phyloP scores from a whole-genome alignment of 768 basidiomycete genomes.

The Phanerochaete carnosa region DNA sequence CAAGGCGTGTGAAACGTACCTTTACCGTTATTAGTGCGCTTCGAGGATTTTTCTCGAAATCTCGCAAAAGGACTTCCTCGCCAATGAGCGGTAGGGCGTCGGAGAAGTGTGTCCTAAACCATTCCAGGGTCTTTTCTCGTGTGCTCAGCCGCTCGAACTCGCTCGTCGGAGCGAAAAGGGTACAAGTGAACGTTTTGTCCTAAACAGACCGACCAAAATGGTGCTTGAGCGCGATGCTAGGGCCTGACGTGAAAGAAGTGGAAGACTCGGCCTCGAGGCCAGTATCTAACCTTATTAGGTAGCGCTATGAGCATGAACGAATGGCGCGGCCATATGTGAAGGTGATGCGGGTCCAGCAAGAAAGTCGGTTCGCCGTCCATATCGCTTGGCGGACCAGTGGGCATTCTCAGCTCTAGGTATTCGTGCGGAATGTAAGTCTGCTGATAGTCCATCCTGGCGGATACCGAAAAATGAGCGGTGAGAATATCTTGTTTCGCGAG shows the following conservation, averaged over 20 bases:
- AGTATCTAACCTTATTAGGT: slow-evolving; percentile 81
- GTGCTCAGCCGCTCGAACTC: slow-evolving; percentile 68
- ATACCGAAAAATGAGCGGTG: slow-evolving; percentile 10
- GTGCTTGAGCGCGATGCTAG: slow-evolving; percentile 12
- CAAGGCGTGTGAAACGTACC: slow-evolving; percentile 45
- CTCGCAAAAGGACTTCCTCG: slow-evolving; percentile 67
- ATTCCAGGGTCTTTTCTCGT: slow-evolving; percentile 53
- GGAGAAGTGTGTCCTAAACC: slow-evolving; percentile 84
- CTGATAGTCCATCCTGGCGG: slow-evolving; percentile 84
- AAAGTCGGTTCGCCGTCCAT: slow-evolving; percentile 61
- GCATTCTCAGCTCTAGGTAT: slow-evolving; percentile 96
- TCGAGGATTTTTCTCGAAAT: slow-evolving; percentile 82
- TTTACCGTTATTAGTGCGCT: slow-evolving; percentile 90
- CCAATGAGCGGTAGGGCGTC: slow-evolving; percentile 88
- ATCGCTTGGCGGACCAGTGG: slow-evolving; percentile 58
- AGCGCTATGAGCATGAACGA: slow-evolving; percentile 99
- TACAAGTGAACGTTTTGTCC: slow-evolving; percentile 98
- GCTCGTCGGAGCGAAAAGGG: slow-evolving; percentile 83
- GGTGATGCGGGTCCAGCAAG: slow-evolving; percentile 89
- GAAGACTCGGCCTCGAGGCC: slow-evolving; percentile 19
- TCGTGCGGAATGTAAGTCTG: slow-evolving; percentile 96
- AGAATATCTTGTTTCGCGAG: not conserved
- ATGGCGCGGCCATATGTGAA: slow-evolving; percentile 99
- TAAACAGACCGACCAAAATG: slow-evolving; percentile 31
- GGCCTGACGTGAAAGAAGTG: slow-evolving; percentile 24